Evolutionary conservation across 441 rosid species (phyloP).

Genomic region (Melastoma candidum): DNA sequence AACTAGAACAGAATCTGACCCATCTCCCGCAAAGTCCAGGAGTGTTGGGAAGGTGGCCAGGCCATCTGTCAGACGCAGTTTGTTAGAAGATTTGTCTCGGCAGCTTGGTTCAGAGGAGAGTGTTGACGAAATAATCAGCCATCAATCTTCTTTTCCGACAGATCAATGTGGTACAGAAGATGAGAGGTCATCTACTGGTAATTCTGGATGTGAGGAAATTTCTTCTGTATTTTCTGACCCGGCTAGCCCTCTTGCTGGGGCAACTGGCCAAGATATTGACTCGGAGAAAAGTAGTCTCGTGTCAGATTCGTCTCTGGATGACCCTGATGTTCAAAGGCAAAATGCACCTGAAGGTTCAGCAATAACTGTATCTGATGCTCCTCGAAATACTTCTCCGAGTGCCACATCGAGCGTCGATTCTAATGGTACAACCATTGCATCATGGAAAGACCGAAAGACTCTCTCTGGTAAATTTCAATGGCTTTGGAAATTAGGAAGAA

Average conservation of each 20-base stretch:
- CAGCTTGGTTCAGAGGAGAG: conserved; percentile 43
- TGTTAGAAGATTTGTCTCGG: conserved; percentile 59
- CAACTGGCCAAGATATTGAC: conserved; percentile 50
- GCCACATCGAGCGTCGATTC: conserved; percentile 23
- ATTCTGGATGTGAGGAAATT: conserved; percentile 46
- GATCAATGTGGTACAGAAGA: conserved; percentile 20
- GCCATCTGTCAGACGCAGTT: conserved; percentile 43
- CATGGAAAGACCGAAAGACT: conserved; percentile 40
- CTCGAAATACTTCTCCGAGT: conserved; percentile 25
- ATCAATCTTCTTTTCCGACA: conserved; percentile 19
- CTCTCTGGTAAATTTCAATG: conserved; percentile 75
- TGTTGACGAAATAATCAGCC: conserved; percentile 18
- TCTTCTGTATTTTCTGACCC: conserved; percentile 47
- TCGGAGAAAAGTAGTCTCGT: conserved; percentile 47
- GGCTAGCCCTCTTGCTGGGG: conserved; percentile 41
- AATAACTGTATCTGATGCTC: conserved; percentile 40
- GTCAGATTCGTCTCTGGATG: conserved; percentile 37
- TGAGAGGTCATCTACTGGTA: conserved; percentile 33
- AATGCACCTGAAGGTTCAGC: conserved; percentile 24
- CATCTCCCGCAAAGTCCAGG: conserved; percentile 32
- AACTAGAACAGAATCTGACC: conserved; percentile 67
- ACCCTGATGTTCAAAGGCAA: conserved; percentile 25
- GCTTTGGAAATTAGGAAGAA: conserved; percentile 82
- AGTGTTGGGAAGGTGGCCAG: conserved; percentile 20
- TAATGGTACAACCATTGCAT: conserved; percentile 21